Conservation (phyloP, 306 rosid genomes). For the Acacia acuminata region DNA sequence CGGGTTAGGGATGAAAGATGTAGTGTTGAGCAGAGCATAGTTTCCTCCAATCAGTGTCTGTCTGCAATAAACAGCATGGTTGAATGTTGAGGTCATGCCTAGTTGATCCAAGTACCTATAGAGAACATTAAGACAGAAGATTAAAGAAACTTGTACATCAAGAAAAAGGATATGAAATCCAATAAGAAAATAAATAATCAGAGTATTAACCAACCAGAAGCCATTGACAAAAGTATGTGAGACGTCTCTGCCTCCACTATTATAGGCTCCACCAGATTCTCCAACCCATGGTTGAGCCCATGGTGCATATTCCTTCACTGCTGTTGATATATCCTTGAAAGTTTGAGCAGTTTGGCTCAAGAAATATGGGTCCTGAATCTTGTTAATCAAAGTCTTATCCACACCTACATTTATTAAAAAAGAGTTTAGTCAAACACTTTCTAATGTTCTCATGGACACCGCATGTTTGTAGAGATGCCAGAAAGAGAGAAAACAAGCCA, state of each 20-base stretch:
- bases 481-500: not conserved
- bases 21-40: slow-evolving; percentile 62
- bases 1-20: slow-evolving; percentile 67
- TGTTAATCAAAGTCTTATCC: slow-evolving; percentile 48
- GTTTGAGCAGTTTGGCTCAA: slow-evolving; percentile 50
- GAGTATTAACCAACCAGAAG: slow-evolving; percentile 46
- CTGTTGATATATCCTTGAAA: slow-evolving; percentile 30
- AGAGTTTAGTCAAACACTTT: not conserved
- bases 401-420: slow-evolving; percentile 38
- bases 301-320: slow-evolving; percentile 37
- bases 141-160: too few relatives aligned
- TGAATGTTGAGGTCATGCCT: slow-evolving; percentile 59
- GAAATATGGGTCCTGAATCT: slow-evolving; percentile 56
- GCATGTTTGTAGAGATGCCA: not conserved
- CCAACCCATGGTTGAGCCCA: slow-evolving; percentile 70
- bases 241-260: slow-evolving; percentile 69
- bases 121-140: not conserved
- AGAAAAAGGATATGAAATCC: not conserved
- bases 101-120: slow-evolving; percentile 68
- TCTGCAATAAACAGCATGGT: slow-evolving; percentile 65
- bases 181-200: not conserved
- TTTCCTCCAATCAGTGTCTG: slow-evolving; percentile 72
- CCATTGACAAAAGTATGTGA: slow-evolving; percentile 65
- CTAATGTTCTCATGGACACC: not conserved
- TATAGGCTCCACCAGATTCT: slow-evolving; percentile 77